Conservation (phyloP, 805 yeast species). For the Candida suzukii region DNA sequence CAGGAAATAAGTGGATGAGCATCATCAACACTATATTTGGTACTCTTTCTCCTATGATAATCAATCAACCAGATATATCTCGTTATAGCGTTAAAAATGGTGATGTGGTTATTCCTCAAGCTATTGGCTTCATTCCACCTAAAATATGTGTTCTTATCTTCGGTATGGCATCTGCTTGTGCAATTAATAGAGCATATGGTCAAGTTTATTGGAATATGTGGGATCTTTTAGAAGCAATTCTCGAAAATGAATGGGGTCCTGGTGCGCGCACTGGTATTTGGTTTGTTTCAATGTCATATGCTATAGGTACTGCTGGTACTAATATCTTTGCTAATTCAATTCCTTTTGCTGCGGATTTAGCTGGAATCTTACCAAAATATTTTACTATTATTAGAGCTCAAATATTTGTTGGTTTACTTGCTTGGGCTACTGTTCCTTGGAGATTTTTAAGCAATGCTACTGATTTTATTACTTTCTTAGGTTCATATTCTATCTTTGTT, state of each 20-base stretch:
- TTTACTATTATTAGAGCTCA: conserved; percentile 20
- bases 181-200: conserved; percentile 14
- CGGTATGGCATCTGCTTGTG: conserved; percentile 14
- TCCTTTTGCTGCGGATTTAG: conserved; percentile 19
- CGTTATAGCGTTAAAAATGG: conserved; percentile 14
- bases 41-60: conserved; percentile 19
- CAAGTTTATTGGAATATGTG: conserved; percentile 22
- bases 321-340: conserved; percentile 22
- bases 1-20: conserved; percentile 13
- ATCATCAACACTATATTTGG: conserved; percentile 17
- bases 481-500: conserved; percentile 15
- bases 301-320: conserved; percentile 22
- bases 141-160: conserved; percentile 9
- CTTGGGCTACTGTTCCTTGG: conserved; percentile 20
- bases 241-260: conserved; percentile 21
- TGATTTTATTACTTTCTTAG: conserved; percentile 13
- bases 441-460: conserved; percentile 13
- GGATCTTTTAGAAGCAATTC: conserved; percentile 19
- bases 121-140: conserved; percentile 13
- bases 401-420: conserved; percentile 11
- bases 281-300: conserved; percentile 11
- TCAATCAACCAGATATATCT: conserved; percentile 22
- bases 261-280: conserved; percentile 20
- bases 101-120: conserved; percentile 11
- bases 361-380: conserved; percentile 20